Conservation (phyloP, 768 basidiomycete genomes). For the Lyophyllum decastes region DNA sequence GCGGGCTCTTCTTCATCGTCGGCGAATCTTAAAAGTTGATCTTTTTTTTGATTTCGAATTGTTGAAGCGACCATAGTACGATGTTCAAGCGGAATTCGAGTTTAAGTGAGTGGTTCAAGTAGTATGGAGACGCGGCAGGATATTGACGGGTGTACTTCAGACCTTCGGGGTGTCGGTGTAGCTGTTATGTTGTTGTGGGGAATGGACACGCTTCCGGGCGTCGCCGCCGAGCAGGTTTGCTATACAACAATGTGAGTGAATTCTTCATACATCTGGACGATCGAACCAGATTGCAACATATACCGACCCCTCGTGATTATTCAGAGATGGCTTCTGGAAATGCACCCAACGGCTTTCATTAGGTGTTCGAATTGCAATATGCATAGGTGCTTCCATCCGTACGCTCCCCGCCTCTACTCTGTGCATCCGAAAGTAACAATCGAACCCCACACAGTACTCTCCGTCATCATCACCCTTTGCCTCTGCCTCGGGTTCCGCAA, state of each 20-base stretch:
- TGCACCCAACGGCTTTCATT: slow-evolving; percentile 17
- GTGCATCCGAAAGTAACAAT: neutral
- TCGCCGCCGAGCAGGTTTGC: slow-evolving; percentile 21
- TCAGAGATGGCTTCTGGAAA: slow-evolving; percentile 18
- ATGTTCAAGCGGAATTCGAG: slow-evolving; percentile 13
- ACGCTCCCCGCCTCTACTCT: neutral
- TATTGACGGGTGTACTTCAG: slow-evolving; percentile 4
- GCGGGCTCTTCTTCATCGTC: slow-evolving; percentile 21
- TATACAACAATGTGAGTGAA: slow-evolving; percentile 18
- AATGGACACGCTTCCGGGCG: slow-evolving; percentile 17
- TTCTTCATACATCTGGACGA: neutral
- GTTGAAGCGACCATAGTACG: neutral
- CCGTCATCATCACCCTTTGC: slow-evolving; percentile 9
- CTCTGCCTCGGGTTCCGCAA: slow-evolving; percentile 14
- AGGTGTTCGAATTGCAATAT: slow-evolving; percentile 19
- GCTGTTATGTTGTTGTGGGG: slow-evolving; percentile 13
- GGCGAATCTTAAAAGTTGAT: slow-evolving; percentile 13
- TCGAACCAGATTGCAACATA: neutral
- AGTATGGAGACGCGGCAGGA: neutral
- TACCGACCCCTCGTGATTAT: neutral
- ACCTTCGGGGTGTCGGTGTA: slow-evolving; percentile 15
- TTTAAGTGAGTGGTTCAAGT: slow-evolving; percentile 3
- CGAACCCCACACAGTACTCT: slow-evolving; percentile 5
- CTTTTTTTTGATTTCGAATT: slow-evolving; percentile 12
- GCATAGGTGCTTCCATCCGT: slow-evolving; percentile 14